Evolutionary conservation across 345 rosid genomes (phyloP).

Genomic region (Boechera retrofracta): DNA sequence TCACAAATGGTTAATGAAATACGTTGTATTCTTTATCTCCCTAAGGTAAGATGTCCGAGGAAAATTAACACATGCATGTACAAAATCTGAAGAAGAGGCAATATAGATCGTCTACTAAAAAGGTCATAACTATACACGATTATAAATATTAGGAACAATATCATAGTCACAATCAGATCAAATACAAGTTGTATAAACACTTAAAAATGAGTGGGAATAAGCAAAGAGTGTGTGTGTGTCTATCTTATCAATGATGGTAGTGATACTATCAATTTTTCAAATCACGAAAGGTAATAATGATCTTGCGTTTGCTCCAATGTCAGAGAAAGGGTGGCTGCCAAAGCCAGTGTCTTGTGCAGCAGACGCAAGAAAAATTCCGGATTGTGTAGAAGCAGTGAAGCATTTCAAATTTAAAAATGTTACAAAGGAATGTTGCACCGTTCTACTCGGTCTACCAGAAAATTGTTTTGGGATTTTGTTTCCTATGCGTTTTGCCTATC

Average conservation of each 20-base stretch:
- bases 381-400: constrained; percentile 15
- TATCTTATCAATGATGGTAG: background rate
- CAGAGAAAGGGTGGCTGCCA: background rate
- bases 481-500: background rate
- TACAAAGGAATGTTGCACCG: constrained; percentile 12
- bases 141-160: constrained; percentile 11
- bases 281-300: background rate
- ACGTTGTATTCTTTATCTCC: background rate
- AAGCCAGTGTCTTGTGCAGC: background rate
- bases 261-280: constrained; percentile 11
- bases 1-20: background rate
- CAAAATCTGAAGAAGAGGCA: background rate
- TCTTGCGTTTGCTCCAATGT: background rate
- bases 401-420: background rate
- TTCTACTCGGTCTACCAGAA: background rate
- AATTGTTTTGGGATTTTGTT: constrained; percentile 29
- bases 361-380: background rate
- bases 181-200: background rate
- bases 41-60: background rate
- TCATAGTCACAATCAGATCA: background rate
- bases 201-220: background rate
- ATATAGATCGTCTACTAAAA: background rate
- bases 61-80: background rate
- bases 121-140: background rate
- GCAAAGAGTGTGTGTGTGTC: background rate